Evolutionary conservation across 2,329 filamentous ascomycete species (phyloP).

Genomic region (Colletotrichum scovillei): DNA sequence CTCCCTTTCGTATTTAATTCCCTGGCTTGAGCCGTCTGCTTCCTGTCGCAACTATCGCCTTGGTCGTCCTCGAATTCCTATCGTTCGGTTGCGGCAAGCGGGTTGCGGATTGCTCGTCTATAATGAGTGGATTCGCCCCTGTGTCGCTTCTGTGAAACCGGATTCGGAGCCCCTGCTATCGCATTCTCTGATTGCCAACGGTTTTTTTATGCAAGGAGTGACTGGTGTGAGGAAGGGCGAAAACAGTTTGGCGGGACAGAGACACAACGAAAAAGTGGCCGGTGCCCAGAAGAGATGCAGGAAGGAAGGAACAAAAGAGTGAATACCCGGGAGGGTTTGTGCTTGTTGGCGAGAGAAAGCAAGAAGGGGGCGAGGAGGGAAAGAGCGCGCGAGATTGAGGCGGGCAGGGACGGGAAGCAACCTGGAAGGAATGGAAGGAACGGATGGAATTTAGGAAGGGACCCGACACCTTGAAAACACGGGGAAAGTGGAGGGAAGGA

Average conservation of each 20-base stretch:
- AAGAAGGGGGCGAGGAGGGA: constrained; percentile 13
- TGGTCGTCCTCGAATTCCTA: constrained; percentile 9
- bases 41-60: not conserved
- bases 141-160: constrained; percentile 31
- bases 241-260: not conserved
- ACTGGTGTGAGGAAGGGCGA: constrained; percentile 1
- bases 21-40: not conserved
- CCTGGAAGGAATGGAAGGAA: constrained; percentile 21
- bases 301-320: constrained; percentile 2
- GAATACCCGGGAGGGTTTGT: not conserved
- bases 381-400: not conserved
- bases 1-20: not conserved
- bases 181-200: constrained; percentile 19
- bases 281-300: constrained; percentile 5
- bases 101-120: constrained; percentile 5
- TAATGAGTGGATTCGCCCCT: constrained; percentile 32
- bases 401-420: constrained; percentile 7
- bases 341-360: not conserved
- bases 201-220: constrained; percentile 28
- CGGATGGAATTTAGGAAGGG: constrained; percentile 12
- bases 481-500: constrained; percentile 26
- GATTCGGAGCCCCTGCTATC: constrained; percentile 26
- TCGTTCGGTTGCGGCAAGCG: not conserved
- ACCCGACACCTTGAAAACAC: constrained; percentile 22
- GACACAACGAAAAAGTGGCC: constrained; percentile 13